These are phyloP conservation scores for Monilinia fructigena DNA, from an alignment of 2,329 filamentous ascomycete species.

Conservation along the genomic window DNA sequence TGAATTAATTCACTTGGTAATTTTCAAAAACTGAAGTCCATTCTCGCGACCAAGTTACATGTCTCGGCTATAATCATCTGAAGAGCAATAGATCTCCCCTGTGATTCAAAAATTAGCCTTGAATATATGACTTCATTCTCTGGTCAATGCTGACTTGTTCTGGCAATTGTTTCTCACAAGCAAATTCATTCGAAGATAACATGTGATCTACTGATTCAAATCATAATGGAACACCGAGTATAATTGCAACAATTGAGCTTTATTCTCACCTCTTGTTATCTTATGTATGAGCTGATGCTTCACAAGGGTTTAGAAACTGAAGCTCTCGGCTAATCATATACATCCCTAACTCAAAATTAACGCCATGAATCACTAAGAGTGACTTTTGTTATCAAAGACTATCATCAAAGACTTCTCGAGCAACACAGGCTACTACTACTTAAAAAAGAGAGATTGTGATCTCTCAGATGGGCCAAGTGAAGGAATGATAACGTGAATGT, in stretches of 20 bases:
- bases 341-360: too few species aligned
- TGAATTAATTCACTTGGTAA: not conserved
- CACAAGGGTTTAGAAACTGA: not conserved
- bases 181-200: not conserved
- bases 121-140: not conserved
- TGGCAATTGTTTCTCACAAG: not conserved
- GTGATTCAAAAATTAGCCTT: not conserved
- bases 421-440: not conserved
- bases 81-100: not conserved
- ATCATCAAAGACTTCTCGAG: not conserved
- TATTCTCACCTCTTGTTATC: not conserved
- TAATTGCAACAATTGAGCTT: not conserved
- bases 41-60: not conserved
- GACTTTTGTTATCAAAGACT: not conserved
- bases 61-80: not conserved
- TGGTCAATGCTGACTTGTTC: too few species aligned
- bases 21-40: not conserved
- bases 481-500: not conserved
- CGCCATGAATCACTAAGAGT: not conserved
- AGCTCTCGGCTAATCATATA: not conserved
- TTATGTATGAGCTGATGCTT: not conserved
- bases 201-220: not conserved
- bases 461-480: not conserved
- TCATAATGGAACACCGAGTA: accelerated
- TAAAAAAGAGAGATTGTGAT: not conserved